A percentile compares a stretch with the other conserved stretches of the same genome.
These are phyloP conservation scores for Penicillium sp. DNA, from an alignment of 2,329 filamentous ascomycete genomes.

Conservation along the genomic window DNA sequence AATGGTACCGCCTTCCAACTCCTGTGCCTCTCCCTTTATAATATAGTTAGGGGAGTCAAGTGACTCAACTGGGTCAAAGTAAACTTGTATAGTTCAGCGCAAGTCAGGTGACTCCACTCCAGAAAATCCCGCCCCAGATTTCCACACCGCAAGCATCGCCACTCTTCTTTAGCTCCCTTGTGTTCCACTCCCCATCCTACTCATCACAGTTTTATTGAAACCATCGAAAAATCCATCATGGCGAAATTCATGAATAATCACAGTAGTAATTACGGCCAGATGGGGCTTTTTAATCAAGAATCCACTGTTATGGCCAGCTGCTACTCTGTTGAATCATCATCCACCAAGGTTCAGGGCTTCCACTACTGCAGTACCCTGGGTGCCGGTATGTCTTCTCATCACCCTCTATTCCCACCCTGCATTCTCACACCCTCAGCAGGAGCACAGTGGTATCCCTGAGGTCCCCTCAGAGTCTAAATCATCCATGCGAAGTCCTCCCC, in stretches of 20 bases:
- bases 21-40: no score
- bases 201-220: constrained; percentile 2
- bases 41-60: neutral
- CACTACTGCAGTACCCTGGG: constrained; percentile 95
- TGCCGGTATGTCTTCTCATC: constrained; percentile 59
- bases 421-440: constrained; percentile 48
- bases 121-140: constrained; percentile 2
- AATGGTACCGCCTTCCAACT: no score
- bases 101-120: neutral
- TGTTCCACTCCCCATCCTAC: neutral
- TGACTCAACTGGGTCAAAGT: no score
- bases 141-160: neutral
- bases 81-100: neutral
- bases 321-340: constrained; percentile 74
- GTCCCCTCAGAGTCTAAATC: constrained; percentile 83
- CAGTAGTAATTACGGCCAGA: constrained; percentile 65
- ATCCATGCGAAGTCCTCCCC: constrained; percentile 85
- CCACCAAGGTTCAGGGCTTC: constrained; percentile 74
- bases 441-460: constrained; percentile 95
- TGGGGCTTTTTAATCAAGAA: constrained; percentile 56
- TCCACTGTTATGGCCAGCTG: constrained; percentile 82
- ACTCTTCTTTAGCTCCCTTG: neutral
- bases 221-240: constrained; percentile 22
- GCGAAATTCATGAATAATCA: constrained; percentile 63
- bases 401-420: neutral